These are phyloP conservation scores for Chaetomiaceae sp. DNA, from an alignment of 2,329 filamentous ascomycete genomes.

Conservation along the genomic window DNA sequence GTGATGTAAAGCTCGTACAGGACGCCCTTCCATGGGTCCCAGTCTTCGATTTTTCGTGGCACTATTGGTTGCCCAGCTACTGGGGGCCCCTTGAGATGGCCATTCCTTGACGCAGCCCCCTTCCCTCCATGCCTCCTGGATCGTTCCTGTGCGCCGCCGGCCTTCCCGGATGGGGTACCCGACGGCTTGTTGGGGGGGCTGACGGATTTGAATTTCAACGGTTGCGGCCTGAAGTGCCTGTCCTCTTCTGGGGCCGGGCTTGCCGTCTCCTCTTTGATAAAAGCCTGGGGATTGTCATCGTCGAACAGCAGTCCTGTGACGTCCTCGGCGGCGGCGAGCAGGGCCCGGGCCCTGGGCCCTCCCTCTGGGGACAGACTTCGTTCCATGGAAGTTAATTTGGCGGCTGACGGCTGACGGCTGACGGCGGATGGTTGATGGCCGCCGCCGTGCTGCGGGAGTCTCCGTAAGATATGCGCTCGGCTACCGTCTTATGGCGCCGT, in stretches of 20 bases:
- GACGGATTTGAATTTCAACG: constrained; percentile 11
- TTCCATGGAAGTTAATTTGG: not conserved
- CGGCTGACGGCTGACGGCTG: not conserved
- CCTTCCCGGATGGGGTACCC: not conserved
- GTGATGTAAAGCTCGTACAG: constrained; percentile 28
- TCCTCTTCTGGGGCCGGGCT: constrained; percentile 13
- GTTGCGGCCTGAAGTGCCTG: not conserved
- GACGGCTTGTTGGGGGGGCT: not conserved
- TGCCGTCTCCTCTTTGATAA: constrained; percentile 17
- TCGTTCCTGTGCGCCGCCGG: not conserved
- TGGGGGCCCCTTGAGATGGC: constrained; percentile 7
- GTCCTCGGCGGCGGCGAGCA: constrained; percentile 16
- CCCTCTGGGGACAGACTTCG: constrained; percentile 6
- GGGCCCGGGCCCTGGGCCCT: constrained; percentile 13
- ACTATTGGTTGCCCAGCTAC: constrained; percentile 14
- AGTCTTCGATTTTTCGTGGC: constrained; percentile 24
- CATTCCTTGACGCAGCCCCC: constrained; percentile 1
- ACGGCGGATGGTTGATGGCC: no score
- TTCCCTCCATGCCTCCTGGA: constrained; percentile 2
- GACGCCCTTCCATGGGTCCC: constrained; percentile 26
- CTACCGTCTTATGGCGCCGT: not conserved
- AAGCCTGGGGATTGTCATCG: constrained; percentile 7
- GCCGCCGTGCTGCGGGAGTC: no score
- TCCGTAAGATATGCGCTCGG: not conserved
- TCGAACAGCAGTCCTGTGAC: constrained; percentile 20